phyloP scores from a whole-genome alignment of 202 grass and related monocot species.

The Elaeis oleifera region DNA sequence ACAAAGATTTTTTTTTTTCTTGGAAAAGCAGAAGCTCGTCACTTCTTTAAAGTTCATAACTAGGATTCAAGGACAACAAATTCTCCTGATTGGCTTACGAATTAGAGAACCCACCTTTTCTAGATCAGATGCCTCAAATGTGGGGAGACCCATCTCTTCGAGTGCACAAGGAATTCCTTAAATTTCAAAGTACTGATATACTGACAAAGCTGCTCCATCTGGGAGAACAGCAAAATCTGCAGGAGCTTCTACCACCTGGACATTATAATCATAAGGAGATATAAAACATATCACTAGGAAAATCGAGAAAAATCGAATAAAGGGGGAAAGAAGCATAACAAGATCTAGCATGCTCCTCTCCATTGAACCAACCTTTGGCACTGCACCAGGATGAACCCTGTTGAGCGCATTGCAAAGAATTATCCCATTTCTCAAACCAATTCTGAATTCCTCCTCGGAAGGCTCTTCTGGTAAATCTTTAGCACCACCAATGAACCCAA shows the following conservation, averaged over 20 bases:
- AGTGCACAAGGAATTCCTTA: slow-evolving; percentile 28
- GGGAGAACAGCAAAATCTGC: slow-evolving; percentile 14
- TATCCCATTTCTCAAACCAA: slow-evolving; percentile 32
- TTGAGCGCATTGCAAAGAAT: slow-evolving; percentile 36
- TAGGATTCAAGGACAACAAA: background rate
- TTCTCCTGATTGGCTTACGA: background rate
- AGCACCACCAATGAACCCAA: slow-evolving; percentile 6
- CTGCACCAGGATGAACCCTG: slow-evolving; percentile 31
- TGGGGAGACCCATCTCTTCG: slow-evolving; percentile 27
- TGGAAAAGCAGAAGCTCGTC: no score
- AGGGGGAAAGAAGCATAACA: no score
- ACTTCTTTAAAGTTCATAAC: background rate
- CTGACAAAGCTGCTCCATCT: slow-evolving; percentile 43
- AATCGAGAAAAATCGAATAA: no score
- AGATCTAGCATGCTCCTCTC: no score
- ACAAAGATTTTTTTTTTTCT: no score
- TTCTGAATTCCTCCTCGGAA: slow-evolving; percentile 29
- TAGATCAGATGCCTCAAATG: slow-evolving; percentile 37
- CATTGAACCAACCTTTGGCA: slow-evolving; percentile 26
- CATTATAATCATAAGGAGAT: no score
- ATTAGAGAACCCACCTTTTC: slow-evolving; percentile 11
- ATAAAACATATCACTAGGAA: no score
- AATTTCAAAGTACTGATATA: slow-evolving; percentile 42
- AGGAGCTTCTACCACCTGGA: slow-evolving; percentile 23
- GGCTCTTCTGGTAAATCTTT: slow-evolving; percentile 33